Base-by-base conservation (phyloP, 805 yeast species). In the Blastobotrys terrestris region DNA sequence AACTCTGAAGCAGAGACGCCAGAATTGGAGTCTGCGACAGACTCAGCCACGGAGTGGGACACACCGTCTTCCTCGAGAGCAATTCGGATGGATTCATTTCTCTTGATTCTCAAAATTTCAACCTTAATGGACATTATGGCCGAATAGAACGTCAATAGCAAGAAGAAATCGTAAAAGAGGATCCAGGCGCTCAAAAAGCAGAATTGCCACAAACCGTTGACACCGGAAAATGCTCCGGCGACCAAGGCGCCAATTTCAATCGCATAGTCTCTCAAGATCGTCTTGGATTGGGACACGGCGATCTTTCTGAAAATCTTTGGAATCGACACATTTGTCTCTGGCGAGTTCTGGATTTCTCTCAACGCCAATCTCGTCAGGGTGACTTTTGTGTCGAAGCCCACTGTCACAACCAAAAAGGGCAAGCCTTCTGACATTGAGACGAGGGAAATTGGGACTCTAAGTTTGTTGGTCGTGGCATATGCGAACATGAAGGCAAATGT, bases 11-110 rank as follows among this genome's bases (percentile, higher is more conserved):
- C 55, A 51, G 48, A 50, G 49, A 52, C 54, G 40, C 51, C 52
- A 14, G 53, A 55, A 31, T 58, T 52, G 39, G 63, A 56, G 44
- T 64, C 75, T 15, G 83, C 81, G 39, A 90, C 91, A 40, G 81
- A 77, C 58, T 80, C 82, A 8, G 97, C 97, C 35, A 86, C 85
- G 46, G 73, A 67, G 41, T 81, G 80, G 44, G 86, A 77, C 35
- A 92, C 79, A 21, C 99, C 98, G 64, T 92, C 99, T 67, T 92
- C 99, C 72, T 91, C 94, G 58, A 92, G 75, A 26, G 87, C 89
- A 57, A 80, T 82, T 65, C 85, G 83, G 65, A 90, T 78, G 52
- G 81, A 80, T 54, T 87, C 82, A 46, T 89, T 85, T 58, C 88
- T 81, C 69, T 91, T 88, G 52, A 94, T 94, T 55, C 87, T 76